Conservation (phyloP, 2,329 filamentous ascomycete species). For the Fusarium fracticaudum region DNA sequence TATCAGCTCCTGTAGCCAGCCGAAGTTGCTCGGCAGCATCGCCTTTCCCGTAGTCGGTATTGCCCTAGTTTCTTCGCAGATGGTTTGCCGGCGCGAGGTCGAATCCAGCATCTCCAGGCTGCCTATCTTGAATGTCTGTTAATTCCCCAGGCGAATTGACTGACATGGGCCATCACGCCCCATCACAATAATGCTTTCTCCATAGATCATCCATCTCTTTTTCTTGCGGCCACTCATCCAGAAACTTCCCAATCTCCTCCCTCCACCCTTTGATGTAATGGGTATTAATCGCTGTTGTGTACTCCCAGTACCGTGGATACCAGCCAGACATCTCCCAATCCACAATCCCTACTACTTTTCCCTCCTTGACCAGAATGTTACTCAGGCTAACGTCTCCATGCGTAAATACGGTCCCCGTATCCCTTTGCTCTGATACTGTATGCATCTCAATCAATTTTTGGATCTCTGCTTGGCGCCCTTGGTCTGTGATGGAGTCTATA, state of each 20-base stretch:
- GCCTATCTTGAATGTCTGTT: no score
- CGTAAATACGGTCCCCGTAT: background rate
- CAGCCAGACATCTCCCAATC: background rate
- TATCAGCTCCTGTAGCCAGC: background rate
- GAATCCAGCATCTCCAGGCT: background rate
- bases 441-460: background rate
- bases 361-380: background rate
- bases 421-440: background rate
- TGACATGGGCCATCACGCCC: background rate
- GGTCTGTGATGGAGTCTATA: background rate
- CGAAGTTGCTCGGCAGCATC: background rate
- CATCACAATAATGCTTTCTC: background rate
- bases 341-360: background rate
- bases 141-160: background rate
- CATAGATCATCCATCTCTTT: background rate
- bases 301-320: background rate
- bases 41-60: background rate
- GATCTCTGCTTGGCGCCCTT: background rate
- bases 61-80: background rate
- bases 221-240: background rate
- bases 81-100: background rate
- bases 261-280: background rate
- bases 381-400: background rate
- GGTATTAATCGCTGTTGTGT: background rate
- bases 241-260: background rate